phyloP scores from a whole-genome alignment of 164 flowering plant genomes.

The Magnolia kwangsiensis region DNA sequence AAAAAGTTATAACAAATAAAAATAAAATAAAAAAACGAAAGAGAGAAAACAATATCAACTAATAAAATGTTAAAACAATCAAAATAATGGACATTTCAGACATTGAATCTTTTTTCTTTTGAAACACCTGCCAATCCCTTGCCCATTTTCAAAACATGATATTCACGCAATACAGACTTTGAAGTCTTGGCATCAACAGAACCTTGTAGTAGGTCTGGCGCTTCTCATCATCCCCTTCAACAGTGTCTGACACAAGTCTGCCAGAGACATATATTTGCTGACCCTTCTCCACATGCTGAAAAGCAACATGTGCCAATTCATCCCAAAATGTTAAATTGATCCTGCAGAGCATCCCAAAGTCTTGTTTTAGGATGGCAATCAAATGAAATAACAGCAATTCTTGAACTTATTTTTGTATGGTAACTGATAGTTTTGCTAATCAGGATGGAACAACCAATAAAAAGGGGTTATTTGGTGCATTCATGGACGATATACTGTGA shows the following conservation, averaged over 20 bases:
- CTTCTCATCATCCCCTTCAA: slow-evolving; percentile 67
- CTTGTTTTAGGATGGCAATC: not conserved
- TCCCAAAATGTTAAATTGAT: slow-evolving; percentile 88
- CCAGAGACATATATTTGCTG: slow-evolving; percentile 72
- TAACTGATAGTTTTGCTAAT: not conserved
- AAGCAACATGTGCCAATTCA: slow-evolving; percentile 76
- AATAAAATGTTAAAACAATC: not conserved
- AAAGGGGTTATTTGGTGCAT: not conserved
- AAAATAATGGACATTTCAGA: not conserved
- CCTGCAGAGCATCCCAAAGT: slow-evolving; percentile 34
- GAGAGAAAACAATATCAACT: not conserved
- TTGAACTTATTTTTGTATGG: not conserved
- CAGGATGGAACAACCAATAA: not conserved
- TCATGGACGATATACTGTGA: not conserved
- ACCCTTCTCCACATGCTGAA: slow-evolving; percentile 82
- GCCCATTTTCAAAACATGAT: not conserved
- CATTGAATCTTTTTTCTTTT: not conserved
- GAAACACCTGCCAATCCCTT: not conserved
- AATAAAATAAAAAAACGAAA: too few relatives aligned
- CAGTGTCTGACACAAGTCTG: slow-evolving; percentile 65
- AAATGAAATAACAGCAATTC: not conserved
- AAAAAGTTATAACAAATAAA: too few relatives aligned
- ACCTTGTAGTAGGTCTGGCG: slow-evolving; percentile 87
- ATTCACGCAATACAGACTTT: not conserved
- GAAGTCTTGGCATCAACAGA: not conserved